Evolutionary conservation across 2,329 filamentous ascomycete species (phyloP).

Genomic region (Coleophoma cylindrospora): DNA sequence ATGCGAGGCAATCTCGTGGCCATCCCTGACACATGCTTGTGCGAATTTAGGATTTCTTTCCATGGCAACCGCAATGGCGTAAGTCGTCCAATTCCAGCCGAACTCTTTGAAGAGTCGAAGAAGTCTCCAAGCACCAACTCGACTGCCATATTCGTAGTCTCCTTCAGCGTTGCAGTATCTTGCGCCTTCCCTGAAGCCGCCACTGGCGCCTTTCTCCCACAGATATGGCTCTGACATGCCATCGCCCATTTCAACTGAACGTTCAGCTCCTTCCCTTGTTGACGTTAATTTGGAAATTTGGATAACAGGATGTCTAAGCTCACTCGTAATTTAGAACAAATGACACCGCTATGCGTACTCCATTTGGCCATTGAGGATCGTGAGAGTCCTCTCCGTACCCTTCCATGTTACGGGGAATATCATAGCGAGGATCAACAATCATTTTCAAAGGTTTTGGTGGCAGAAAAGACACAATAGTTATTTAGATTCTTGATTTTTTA

Average conservation of each 20-base stretch:
- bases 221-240: constrained; percentile 27
- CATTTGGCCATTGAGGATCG: constrained; percentile 25
- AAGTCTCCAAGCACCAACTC: constrained; percentile 31
- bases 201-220: constrained; percentile 27
- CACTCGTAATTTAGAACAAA: constrained; percentile 18
- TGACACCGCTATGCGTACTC: constrained; percentile 22
- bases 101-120: constrained; percentile 34
- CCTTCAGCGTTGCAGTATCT: constrained; percentile 20
- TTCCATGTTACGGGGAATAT: constrained; percentile 16
- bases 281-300: neutral
- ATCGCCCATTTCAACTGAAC: constrained; percentile 12
- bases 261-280: constrained; percentile 13
- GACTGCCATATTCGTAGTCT: constrained; percentile 30
- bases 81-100: constrained; percentile 33
- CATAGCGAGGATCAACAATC: constrained; percentile 11
- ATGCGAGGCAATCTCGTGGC: constrained; percentile 37
- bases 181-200: constrained; percentile 1
- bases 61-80: constrained; percentile 32
- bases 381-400: constrained; percentile 16
- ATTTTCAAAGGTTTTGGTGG: neutral
- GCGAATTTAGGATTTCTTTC: constrained; percentile 33
- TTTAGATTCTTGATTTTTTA: too few relatives aligned
- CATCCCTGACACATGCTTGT: constrained; percentile 31
- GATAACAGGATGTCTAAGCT: neutral
- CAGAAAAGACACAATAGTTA: too few relatives aligned